Evolutionary conservation across 768 basidiomycete genomes (phyloP), one percentile per base, ranked within the genome.

Genomic region (Mycena vitilis): DNA sequence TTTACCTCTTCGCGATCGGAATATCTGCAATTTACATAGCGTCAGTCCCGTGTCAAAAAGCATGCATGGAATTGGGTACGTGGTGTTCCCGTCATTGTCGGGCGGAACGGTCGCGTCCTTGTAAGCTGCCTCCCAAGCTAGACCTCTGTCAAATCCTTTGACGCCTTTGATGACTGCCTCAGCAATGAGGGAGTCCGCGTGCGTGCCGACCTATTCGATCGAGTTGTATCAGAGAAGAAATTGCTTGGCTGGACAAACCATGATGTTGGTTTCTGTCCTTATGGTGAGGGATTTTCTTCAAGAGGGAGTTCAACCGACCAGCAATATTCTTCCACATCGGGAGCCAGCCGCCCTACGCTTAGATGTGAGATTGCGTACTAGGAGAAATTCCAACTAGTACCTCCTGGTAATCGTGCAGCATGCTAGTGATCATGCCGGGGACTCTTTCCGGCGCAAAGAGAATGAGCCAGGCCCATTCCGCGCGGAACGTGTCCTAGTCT

Each of bases 251-350:
- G 18, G 25, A 64, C 73, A 6, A 63, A 88, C 89, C 93, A 95
- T 95, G 72, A 94, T 94, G 71, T 93, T 95, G 1, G 93, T 94
- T 74, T 95, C 91, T 81, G 55, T 23, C 2, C 13, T 25, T 11
- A 47, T 2, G 6, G 54, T 57, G 44, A 56, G 47, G 15, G 4
- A 5, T 34, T 23, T 37, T 13, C 13, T 18, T 30, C 16, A 40
- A 40, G 48, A 36, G 18, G 37, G 6, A 12, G 18, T 15, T 12
- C 5, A 34, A 70, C 81, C 68, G 54, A 87, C 88, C 89, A 30
- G 91, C 87, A 16, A 95, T 85, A 68, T 95, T 95, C 79, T 94
- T 95, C 94, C 94, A 95, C 93, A 95, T 94, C 0, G 94, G 94
- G 44, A 95, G 79, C 92, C 93, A 93, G 4, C 94, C 94, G 18